Evolutionary conservation across 495 filamentous ascomycete species (phyloP).

Genomic region (Bryoglossum gracile): DNA sequence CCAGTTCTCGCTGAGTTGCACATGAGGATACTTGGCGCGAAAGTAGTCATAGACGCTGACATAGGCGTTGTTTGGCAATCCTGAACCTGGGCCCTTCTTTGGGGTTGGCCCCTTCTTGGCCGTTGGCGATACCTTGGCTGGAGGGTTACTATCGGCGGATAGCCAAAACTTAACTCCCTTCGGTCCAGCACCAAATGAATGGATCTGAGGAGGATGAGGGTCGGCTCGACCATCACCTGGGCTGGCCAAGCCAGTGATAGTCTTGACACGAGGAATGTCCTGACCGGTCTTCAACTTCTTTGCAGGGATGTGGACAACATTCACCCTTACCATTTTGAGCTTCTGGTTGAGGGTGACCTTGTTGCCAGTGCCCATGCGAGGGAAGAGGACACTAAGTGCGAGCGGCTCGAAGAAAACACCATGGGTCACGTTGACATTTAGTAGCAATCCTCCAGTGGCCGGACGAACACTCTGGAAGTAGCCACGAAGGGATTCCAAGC

Average conservation of each 20-base stretch:
- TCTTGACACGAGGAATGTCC: conserved; percentile 33
- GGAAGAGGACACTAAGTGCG: conserved; percentile 13
- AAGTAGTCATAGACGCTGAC: conserved; percentile 49
- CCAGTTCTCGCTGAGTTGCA: conserved; percentile 28
- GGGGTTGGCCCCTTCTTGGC: conserved; percentile 11
- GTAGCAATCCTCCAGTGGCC: conserved; percentile 54
- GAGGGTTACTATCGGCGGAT: conserved; percentile 5
- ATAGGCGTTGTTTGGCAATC: conserved; percentile 25
- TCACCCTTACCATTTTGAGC: conserved; percentile 36
- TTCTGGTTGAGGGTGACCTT: conserved; percentile 29
- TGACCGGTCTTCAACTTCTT: conserved; percentile 33
- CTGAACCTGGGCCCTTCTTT: not conserved
- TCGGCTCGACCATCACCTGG: conserved; percentile 14
- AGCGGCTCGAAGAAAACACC: conserved; percentile 36
- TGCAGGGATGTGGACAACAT: conserved; percentile 34
- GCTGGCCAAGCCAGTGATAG: conserved; percentile 41
- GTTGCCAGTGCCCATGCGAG: conserved; percentile 11
- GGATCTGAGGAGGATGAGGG: conserved; percentile 33
- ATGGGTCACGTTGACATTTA: conserved; percentile 52
- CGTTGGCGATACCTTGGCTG: not conserved
- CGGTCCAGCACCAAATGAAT: conserved; percentile 37
- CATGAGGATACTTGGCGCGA: conserved; percentile 36
- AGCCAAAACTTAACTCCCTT: conserved; percentile 45
- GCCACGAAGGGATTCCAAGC: conserved; percentile 50
- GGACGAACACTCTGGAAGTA: conserved; percentile 62